Base-by-base conservation (phyloP, 257 asterid genomes). In the Schizonepeta tenuifolia region DNA sequence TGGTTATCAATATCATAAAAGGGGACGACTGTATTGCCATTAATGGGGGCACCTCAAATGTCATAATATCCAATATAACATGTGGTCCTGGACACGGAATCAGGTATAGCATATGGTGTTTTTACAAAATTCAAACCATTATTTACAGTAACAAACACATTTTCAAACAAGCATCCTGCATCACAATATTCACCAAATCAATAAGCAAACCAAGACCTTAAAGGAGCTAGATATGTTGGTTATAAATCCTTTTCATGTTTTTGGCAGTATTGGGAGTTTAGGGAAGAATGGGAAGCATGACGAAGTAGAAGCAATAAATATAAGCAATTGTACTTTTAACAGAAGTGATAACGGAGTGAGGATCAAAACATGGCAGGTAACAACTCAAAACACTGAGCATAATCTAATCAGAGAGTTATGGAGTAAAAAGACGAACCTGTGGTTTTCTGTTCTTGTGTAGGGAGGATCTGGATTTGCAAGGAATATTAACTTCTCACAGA, bases 291-390 rank as follows among this genome's bases (percentile, higher is more conserved):
- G 83, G 24, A 13, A 17, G 9, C 44, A 26, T 65, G 90, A 79
- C 0, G 69, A 77, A 70, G 88, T 85, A 7, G 76, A 85, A 76
- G 75, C 44, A 17, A 69, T 87, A 70, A 41, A 49, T 22, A 62
- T 85, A 78, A 53, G 46, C 20, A 65, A 87, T 62, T 75, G 87
- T 74, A 81, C 75, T n/a, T 82, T 87, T 14, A 74, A 41, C 17
- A 51, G 81, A 78, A 80, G 76, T 26, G 41, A 65, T 10, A 87
- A 85, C 17, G 93, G 88, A 24, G 85, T 80, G 49, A 79, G 93
- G 76, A 87, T 85, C 83, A 87, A 87, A 74, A 81, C 93, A 77
- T 83, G 85, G 85, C 90, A 87, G 84, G 93, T 87, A 73, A 75
- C 36, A 26, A 64, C 22, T 40, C 35, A 28, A 15, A 38, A 22